A percentile compares a stretch with the other conserved stretches of the same genome.
Conservation (phyloP, 495 filamentous ascomycete genomes). For the Clavariopsis aquatica region DNA sequence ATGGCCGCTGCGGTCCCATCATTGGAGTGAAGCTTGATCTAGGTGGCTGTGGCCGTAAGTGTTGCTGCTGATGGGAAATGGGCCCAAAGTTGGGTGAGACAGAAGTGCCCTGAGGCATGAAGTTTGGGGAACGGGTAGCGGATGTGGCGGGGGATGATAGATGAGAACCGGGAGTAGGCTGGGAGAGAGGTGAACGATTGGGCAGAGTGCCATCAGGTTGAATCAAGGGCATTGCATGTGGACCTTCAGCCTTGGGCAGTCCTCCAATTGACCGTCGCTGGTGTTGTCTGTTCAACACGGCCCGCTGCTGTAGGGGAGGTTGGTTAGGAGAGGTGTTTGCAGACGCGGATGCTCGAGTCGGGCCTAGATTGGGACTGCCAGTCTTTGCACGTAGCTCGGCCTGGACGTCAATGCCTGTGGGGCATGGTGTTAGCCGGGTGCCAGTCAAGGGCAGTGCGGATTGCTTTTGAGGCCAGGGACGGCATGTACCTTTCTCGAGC, state of each 20-base stretch:
- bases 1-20: conserved; percentile 40
- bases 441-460: background rate
- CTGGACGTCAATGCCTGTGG: conserved; percentile 90
- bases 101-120: conserved; percentile 67
- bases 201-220: conserved; percentile 42
- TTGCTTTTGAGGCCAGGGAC: background rate
- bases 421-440: background rate
- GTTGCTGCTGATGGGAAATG: conserved; percentile 52
- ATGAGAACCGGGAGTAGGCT: conserved; percentile 82
- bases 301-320: conserved; percentile 68
- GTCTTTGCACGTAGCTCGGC: conserved; percentile 89
- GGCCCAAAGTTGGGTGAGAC: conserved; percentile 65
- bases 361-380: conserved; percentile 68
- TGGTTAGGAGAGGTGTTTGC: conserved; percentile 57
- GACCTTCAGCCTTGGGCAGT: conserved; percentile 52
- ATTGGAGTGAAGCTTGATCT: conserved; percentile 42
- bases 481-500: conserved; percentile 79
- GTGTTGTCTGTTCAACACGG: conserved; percentile 65
- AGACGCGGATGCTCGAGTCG: conserved; percentile 62
- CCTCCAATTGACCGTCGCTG: conserved; percentile 70
- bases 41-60: conserved; percentile 45
- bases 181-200: conserved; percentile 57
- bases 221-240: conserved; percentile 36
- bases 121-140: conserved; percentile 63
- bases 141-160: conserved; percentile 71